A percentile compares a stretch with the other conserved stretches of the same genome.
phyloP scores from a whole-genome alignment of 345 rosid genomes.

The Gynandropsis gynandra region DNA sequence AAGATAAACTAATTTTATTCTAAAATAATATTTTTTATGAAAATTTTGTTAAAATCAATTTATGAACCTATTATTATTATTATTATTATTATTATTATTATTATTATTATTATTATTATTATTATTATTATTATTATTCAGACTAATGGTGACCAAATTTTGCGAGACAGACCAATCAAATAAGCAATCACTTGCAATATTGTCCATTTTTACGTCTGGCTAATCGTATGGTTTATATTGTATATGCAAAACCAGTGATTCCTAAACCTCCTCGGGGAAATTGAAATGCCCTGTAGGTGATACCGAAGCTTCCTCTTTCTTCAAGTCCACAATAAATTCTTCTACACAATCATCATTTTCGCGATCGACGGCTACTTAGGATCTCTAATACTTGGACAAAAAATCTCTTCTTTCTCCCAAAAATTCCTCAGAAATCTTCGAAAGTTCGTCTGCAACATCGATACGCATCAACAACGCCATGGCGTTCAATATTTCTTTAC shows the following conservation, averaged over 20 bases:
- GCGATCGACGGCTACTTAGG: slow-evolving; percentile 34
- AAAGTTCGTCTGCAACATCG: slow-evolving; percentile 48
- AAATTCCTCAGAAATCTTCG: slow-evolving; percentile 44
- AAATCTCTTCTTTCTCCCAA: slow-evolving; percentile 72
- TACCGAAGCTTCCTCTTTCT: slow-evolving; percentile 15
- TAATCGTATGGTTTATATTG: slow-evolving; percentile 16
- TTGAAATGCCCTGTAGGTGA: slow-evolving; percentile 50
- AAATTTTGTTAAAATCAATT: too few species aligned
- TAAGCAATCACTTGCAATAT: slow-evolving; percentile 18
- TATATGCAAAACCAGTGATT: slow-evolving; percentile 10
- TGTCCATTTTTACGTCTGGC: slow-evolving; percentile 24
- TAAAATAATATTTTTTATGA: too few species aligned
- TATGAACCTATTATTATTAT: too few species aligned
- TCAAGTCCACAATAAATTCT: not conserved
- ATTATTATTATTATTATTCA: too few species aligned
- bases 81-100: too few species aligned
- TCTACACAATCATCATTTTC: too few species aligned
- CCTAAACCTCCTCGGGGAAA: slow-evolving; percentile 38
- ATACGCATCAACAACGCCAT: slow-evolving; percentile 45
- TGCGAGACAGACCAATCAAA: slow-evolving; percentile 37
- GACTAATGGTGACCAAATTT: slow-evolving; percentile 36
- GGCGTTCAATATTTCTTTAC: slow-evolving; percentile 24
- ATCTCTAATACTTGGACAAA: slow-evolving; percentile 43
- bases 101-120: too few species aligned
- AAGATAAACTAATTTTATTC: too few species aligned